phyloP scores from a whole-genome alignment of 805 yeast genomes.

The Hagleromyces aurorensis region DNA sequence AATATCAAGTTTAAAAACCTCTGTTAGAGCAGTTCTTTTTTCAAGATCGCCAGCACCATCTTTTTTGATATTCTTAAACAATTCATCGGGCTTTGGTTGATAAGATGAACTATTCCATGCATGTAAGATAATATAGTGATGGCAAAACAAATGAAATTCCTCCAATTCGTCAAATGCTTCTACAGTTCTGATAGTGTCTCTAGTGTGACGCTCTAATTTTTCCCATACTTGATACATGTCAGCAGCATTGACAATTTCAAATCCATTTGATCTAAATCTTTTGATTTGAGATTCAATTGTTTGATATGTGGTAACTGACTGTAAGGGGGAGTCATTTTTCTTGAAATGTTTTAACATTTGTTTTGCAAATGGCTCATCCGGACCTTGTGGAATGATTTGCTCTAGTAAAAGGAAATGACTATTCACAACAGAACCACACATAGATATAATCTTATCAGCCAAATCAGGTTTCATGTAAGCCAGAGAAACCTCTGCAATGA shows the following conservation, averaged over 20 bases:
- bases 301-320: constrained; percentile 53
- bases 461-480: constrained; percentile 67
- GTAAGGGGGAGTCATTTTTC: constrained; percentile 58
- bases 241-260: constrained; percentile 39
- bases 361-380: constrained; percentile 56
- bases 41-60: neutral
- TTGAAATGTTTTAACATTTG: constrained; percentile 69
- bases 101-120: constrained; percentile 39
- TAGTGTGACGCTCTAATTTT: constrained; percentile 34
- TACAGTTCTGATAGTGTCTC: constrained; percentile 37
- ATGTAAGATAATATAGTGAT: constrained; percentile 63
- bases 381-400: constrained; percentile 62
- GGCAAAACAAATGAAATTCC: constrained; percentile 67
- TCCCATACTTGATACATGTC: constrained; percentile 58
- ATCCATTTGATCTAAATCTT: constrained; percentile 45
- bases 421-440: constrained; percentile 37
- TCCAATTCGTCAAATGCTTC: constrained; percentile 83
- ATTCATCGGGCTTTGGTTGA: constrained; percentile 2
- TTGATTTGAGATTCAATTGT: constrained; percentile 39
- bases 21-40: constrained; percentile 1
- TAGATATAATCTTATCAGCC: constrained; percentile 54
- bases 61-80: neutral
- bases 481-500: constrained; percentile 74
- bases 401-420: constrained; percentile 62
- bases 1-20: constrained; percentile 2